These are phyloP conservation scores for Eucalyptus tenuipes DNA, from an alignment of 345 rosid species.

Conservation along the genomic window DNA sequence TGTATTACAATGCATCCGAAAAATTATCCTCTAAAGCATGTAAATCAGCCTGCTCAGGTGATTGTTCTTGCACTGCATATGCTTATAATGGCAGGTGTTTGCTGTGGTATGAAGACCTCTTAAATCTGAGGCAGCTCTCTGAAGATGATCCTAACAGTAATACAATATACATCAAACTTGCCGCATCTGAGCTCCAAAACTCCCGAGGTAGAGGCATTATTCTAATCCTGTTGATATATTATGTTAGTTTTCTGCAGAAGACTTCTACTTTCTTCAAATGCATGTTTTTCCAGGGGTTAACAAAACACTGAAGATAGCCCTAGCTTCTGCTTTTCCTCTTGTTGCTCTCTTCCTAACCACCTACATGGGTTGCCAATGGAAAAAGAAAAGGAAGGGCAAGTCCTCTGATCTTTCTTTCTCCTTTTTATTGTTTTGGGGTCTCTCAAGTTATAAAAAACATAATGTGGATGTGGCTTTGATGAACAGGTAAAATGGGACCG, in stretches of 20 bases:
- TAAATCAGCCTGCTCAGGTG: not conserved
- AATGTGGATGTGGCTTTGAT: not conserved
- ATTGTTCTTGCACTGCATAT: constrained; percentile 3
- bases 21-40: not conserved
- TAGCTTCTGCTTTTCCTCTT: not conserved
- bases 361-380: not conserved
- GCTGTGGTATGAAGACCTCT: not conserved
- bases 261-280: not conserved
- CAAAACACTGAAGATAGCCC: not conserved
- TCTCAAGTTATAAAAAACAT: accelerated
- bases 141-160: not conserved
- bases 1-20: too few species aligned
- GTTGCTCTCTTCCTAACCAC: not conserved
- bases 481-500: not conserved
- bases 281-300: not conserved
- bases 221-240: not conserved
- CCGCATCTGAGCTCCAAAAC: not conserved
- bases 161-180: too few species aligned
- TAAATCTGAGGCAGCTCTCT: not conserved
- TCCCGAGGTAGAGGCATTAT: not conserved
- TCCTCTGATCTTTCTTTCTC: not conserved
- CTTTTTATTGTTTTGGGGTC: accelerated
- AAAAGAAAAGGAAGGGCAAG: not conserved
- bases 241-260: accelerated
- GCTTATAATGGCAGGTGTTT: not conserved